These are phyloP conservation scores for Lipomyces chichibuensis DNA, from an alignment of 805 yeast species.

Conservation along the genomic window DNA sequence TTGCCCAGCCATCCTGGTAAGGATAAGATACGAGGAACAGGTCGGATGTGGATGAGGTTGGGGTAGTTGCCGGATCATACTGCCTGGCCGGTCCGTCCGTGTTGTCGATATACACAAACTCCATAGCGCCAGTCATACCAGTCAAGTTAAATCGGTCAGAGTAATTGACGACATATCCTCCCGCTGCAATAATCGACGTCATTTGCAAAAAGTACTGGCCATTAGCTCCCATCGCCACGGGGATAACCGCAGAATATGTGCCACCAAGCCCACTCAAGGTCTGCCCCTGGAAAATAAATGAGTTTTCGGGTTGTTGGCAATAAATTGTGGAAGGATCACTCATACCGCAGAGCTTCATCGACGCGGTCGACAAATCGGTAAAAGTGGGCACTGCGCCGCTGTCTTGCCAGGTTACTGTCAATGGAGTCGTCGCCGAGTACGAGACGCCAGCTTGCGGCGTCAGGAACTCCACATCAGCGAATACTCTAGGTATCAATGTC, in stretches of 20 bases:
- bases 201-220: slow-evolving; percentile 80
- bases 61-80: slow-evolving; percentile 43
- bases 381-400: slow-evolving; percentile 56
- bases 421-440: slow-evolving; percentile 47
- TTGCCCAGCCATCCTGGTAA: slow-evolving; percentile 68
- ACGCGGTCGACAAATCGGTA: slow-evolving; percentile 49
- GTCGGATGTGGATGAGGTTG: slow-evolving; percentile 48
- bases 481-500: slow-evolving; percentile 30
- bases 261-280: slow-evolving; percentile 44
- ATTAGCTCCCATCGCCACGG: slow-evolving; percentile 52
- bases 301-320: too few relatives aligned
- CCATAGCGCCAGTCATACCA: slow-evolving; percentile 69
- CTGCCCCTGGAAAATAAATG: slow-evolving; percentile 44
- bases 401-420: slow-evolving; percentile 60
- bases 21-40: slow-evolving; percentile 75
- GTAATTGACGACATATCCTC: slow-evolving; percentile 65
- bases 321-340: slow-evolving; percentile 49
- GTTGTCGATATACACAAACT: slow-evolving; percentile 52
- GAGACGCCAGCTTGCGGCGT: slow-evolving; percentile 50
- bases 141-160: slow-evolving; percentile 64
- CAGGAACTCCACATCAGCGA: slow-evolving; percentile 55
- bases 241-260: slow-evolving; percentile 45
- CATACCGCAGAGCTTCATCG: slow-evolving; percentile 69
- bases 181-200: slow-evolving; percentile 50
- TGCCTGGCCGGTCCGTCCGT: slow-evolving; percentile 50